Base-by-base conservation (phyloP, 176 grass and related monocot species). In the Aechmea fasciata region DNA sequence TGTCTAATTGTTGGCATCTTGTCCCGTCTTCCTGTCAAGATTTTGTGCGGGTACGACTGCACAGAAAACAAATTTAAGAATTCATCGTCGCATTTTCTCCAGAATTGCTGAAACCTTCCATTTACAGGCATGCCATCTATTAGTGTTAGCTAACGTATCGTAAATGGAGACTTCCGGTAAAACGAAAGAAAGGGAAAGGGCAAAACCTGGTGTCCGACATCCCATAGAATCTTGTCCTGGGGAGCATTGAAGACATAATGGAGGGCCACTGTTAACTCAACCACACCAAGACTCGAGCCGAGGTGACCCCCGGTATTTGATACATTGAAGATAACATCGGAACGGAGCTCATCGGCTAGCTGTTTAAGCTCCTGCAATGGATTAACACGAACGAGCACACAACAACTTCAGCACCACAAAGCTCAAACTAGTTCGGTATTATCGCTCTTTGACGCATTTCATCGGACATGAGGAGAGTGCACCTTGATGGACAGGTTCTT, bases 11-110 rank as follows among this genome's bases (percentile, higher is more conserved):
- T 97, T 26, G 94, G 94, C 94, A 97, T 97, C 86, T 75, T 90
- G 77, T 88, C 82, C 28, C 94, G 83, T 70, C 94, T 83, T 52
- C 94, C 94, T 25, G 89, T 99, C 71, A 99, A 85, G 63, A 99
- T 99, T 83, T 99, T 99, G 89, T 99, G 89, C 22, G 94, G 94
- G 62, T 99, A 99, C 48, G 94, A 85, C 94, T 99, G 87, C 74
- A 71, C 24, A 50, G 52, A 29, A 8, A 41, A 71, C 52, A 71
- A 55, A 10, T 13, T 33, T 13, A 41, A 41, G 33, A 47, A 47
- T 70, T 70, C 13, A 8, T 23, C 1, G 6, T 61, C n/a, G 22
- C 14, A 61, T 15, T 61, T 61, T 10, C 20, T 61, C 15, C 55
- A 61, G 15, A 61, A 67, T 67, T 67, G 64, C 47, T 24, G 11